A percentile compares a stretch with the other conserved stretches of the same genome.
Evolutionary conservation across 1,284 basidiomycete genomes (phyloP).

Genomic region (Rhizoctonia solani): DNA sequence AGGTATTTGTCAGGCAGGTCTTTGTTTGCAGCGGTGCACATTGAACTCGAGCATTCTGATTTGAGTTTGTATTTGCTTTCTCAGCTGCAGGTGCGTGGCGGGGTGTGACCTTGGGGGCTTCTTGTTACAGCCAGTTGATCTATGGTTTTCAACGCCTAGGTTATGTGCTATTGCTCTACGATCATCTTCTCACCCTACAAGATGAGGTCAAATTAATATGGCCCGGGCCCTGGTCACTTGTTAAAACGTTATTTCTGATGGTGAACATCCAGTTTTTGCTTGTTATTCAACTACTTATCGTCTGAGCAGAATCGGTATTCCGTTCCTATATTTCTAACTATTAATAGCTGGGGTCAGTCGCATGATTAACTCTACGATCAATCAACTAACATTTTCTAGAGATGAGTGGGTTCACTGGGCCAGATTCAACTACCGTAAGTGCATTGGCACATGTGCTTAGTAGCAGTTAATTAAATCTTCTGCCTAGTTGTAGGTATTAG

Average conservation of each 20-base stretch:
- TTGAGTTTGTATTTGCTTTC: background rate
- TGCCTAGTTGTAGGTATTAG: constrained; percentile 18
- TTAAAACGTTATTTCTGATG: constrained; percentile 26
- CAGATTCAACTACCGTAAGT: constrained; percentile 10
- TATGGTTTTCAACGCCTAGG: background rate
- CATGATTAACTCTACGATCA: background rate
- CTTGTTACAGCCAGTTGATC: background rate
- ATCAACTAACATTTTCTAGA: background rate
- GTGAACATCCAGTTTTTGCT: background rate
- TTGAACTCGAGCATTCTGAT: background rate
- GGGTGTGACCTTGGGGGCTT: background rate
- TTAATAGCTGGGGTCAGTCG: constrained; percentile 28
- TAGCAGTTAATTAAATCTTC: background rate
- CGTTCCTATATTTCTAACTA: constrained; percentile 13
- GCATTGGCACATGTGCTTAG: too few species aligned
- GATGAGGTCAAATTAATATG: constrained; percentile 34
- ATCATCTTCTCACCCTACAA: constrained; percentile 31
- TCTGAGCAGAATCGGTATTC: constrained; percentile 8
- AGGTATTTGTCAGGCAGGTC: constrained; percentile 21
- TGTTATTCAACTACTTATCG: too few species aligned
- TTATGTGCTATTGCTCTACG: constrained; percentile 30
- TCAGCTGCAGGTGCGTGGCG: constrained; percentile 12
- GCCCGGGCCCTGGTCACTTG: constrained; percentile 20
- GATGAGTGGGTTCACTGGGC: constrained; percentile 9
- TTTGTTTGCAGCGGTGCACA: background rate